Evolutionary conservation across 768 basidiomycete genomes (phyloP).

Genomic region (Trametes cinnabarina): DNA sequence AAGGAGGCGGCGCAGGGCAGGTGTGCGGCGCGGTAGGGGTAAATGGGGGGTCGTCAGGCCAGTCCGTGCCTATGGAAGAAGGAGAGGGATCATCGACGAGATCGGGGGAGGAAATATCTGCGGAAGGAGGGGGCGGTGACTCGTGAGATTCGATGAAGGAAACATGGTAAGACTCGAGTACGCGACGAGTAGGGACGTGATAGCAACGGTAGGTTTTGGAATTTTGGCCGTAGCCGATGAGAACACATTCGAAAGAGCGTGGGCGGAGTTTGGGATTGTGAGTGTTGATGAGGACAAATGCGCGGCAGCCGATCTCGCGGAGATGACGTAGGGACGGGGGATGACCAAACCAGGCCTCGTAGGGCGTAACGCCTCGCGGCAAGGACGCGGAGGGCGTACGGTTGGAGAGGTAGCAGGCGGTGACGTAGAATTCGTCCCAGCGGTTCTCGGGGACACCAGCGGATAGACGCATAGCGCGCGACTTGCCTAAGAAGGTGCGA

Average conservation of each 20-base stretch:
- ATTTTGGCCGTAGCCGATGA: constrained; percentile 25
- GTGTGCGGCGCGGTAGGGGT: no score
- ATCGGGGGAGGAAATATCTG: not conserved
- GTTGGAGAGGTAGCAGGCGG: constrained; percentile 14
- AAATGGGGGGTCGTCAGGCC: no score
- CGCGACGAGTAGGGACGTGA: constrained; percentile 10
- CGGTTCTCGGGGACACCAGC: constrained; percentile 1
- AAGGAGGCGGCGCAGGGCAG: no score
- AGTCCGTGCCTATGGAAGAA: no score
- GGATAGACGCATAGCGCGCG: constrained; percentile 1
- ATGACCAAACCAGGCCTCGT: constrained; percentile 13
- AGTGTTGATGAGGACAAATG: constrained; percentile 20
- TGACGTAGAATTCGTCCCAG: constrained; percentile 12
- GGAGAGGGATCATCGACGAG: not conserved
- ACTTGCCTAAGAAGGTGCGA: constrained; percentile 30
- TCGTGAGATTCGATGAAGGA: constrained; percentile 24
- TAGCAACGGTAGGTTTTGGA: constrained; percentile 29
- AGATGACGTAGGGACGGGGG: constrained; percentile 24
- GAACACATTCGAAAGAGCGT: constrained; percentile 20
- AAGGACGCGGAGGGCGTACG: not conserved
- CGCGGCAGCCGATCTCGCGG: constrained; percentile 26
- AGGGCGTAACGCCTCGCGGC: not conserved
- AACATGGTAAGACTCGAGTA: constrained; percentile 21
- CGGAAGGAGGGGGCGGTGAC: not conserved
- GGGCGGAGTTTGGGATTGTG: constrained; percentile 25